Conservation (phyloP, 2,329 filamentous ascomycete species). For the Aspergillus pseudoterreus region DNA sequence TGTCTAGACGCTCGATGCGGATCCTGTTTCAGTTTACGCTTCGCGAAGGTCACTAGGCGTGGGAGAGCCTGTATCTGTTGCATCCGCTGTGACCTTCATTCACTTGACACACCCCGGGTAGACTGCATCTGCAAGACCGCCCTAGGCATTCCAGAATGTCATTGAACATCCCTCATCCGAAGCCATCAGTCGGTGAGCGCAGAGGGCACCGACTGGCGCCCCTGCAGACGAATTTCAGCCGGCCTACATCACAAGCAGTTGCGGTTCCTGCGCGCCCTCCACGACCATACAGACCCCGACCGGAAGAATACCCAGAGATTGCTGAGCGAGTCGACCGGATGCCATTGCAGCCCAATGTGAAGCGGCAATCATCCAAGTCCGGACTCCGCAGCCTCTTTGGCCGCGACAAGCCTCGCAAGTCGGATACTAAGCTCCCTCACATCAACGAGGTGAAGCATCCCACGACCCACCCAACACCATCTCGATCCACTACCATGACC, state of each 20-base stretch:
- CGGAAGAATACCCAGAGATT: constrained; percentile 27
- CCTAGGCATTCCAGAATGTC: constrained; percentile 9
- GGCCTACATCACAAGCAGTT: constrained; percentile 18
- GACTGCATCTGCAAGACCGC: background rate
- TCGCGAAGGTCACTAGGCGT: background rate
- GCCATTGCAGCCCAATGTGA: constrained; percentile 29
- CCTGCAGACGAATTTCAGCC: constrained; percentile 37
- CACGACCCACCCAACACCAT: constrained; percentile 8
- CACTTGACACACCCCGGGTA: background rate
- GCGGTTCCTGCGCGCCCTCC: constrained; percentile 9
- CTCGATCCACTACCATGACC: constrained; percentile 16
- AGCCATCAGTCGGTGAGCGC: constrained; percentile 33
- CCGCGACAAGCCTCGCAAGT: constrained; percentile 32
- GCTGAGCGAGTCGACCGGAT: constrained; percentile 24
- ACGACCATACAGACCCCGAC: constrained; percentile 31
- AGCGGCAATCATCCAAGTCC: constrained; percentile 35
- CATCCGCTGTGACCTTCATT: background rate
- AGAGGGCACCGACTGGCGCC: constrained; percentile 35
- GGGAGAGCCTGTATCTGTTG: background rate
- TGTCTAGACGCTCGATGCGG: background rate
- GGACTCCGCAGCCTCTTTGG: constrained; percentile 36
- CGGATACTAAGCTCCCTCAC: constrained; percentile 28
- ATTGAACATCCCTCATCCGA: constrained; percentile 14
- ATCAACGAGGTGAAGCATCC: constrained; percentile 28
- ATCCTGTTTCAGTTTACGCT: too few relatives aligned